phyloP scores from a whole-genome alignment of 2,329 filamentous ascomycete genomes.

The Thyridium curvatum region DNA sequence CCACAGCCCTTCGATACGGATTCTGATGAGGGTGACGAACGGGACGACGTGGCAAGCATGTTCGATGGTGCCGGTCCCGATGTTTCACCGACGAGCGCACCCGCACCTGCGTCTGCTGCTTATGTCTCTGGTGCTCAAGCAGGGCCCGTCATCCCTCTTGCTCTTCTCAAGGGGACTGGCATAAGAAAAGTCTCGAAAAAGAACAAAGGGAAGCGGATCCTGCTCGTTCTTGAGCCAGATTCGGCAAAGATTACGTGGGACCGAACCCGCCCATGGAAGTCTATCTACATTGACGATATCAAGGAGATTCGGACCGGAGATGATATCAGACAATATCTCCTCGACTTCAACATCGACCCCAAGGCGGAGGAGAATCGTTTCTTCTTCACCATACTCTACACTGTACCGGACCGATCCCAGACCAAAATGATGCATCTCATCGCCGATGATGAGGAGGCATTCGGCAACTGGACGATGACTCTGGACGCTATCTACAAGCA shows the following conservation, averaged over 20 bases:
- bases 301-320: slow-evolving; percentile 79
- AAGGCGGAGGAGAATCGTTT: slow-evolving; percentile 64
- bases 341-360: slow-evolving; percentile 65
- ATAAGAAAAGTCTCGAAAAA: slow-evolving; percentile 85
- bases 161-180: slow-evolving; percentile 70
- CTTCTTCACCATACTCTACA: slow-evolving; percentile 92
- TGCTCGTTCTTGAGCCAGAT: slow-evolving; percentile 69
- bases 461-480: slow-evolving; percentile 76
- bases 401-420: slow-evolving; percentile 70
- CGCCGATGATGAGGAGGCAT: slow-evolving; percentile 64
- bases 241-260: slow-evolving; percentile 88
- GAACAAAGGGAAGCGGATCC: slow-evolving; percentile 70
- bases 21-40: slow-evolving; percentile 49
- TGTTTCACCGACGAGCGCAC: slow-evolving; percentile 40
- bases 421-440: slow-evolving; percentile 86
- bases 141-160: slow-evolving; percentile 69
- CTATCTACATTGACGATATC: slow-evolving; percentile 92
- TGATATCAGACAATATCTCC: slow-evolving; percentile 82
- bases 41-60: slow-evolving; percentile 25
- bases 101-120: slow-evolving; percentile 15
- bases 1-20: slow-evolving; percentile 32
- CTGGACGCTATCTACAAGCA: slow-evolving; percentile 80
- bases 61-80: slow-evolving; percentile 38
- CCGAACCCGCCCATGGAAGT: slow-evolving; percentile 68
- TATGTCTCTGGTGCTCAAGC: slow-evolving; percentile 31